Evolutionary conservation across 225 moss, liverwort and hornwort species (phyloP).

Genomic region (Marchantia paleacea): DNA sequence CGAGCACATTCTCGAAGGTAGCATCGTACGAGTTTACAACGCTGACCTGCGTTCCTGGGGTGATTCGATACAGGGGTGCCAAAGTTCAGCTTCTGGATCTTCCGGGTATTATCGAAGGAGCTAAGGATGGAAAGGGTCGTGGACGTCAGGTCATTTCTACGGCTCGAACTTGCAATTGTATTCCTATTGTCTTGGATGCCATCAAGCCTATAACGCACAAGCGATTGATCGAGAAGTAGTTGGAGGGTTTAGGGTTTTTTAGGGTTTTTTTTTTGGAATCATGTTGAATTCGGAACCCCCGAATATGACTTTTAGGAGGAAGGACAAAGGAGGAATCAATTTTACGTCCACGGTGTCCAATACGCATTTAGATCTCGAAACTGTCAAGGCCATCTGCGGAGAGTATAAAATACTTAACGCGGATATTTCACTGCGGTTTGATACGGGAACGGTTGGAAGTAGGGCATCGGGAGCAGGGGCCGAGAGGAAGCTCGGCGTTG

Average conservation of each 20-base stretch:
- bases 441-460: no score
- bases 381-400: slow-evolving; percentile 91
- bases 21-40: no score
- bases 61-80: no score
- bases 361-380: slow-evolving; percentile 76
- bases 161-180: slow-evolving; percentile 90
- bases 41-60: no score
- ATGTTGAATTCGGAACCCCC: slow-evolving; percentile 82
- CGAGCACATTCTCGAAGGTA: no score
- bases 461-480: no score
- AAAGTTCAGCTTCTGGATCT: no score
- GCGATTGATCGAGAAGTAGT: slow-evolving; percentile 87
- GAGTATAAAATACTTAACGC: slow-evolving; percentile 95
- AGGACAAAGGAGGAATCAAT: slow-evolving; percentile 92
- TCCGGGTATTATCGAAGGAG: no score
- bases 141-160: slow-evolving; percentile 95
- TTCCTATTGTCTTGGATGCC: slow-evolving; percentile 86
- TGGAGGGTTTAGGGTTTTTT: no score
- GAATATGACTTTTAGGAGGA: slow-evolving; percentile 79
- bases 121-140: no score
- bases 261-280: no score
- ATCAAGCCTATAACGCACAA: slow-evolving; percentile 96
- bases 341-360: slow-evolving; percentile 78
- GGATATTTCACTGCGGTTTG: slow-evolving; percentile 76
- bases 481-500: no score